A percentile compares a stretch with the other conserved stretches of the same genome.
Conservation (phyloP, 1,284 basidiomycete genomes). For the Papiliotrema laurentii region DNA sequence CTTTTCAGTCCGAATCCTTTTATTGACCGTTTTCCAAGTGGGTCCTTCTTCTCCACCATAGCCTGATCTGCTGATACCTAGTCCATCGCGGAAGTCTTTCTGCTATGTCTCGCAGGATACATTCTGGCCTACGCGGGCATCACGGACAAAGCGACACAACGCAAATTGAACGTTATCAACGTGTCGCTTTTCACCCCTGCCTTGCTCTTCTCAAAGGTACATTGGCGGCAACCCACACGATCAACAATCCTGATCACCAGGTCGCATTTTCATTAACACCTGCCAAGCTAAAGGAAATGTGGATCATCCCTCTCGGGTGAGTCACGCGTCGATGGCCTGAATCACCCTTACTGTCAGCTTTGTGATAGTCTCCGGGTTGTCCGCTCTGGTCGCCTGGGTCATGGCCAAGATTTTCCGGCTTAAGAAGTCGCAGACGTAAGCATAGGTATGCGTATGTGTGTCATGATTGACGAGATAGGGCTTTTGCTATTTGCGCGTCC, state of each 20-base stretch:
- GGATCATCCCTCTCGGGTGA: constrained; percentile 81
- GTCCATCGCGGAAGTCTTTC: constrained; percentile 85
- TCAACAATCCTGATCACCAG: constrained; percentile 12
- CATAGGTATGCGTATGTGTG: not conserved
- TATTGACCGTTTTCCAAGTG: constrained; percentile 57
- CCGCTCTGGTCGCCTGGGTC: constrained; percentile 50
- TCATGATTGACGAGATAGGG: constrained; percentile 50
- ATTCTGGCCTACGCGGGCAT: constrained; percentile 72
- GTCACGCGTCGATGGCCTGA: constrained; percentile 29
- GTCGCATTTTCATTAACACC: constrained; percentile 50
- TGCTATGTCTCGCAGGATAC: constrained; percentile 82
- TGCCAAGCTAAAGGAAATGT: constrained; percentile 79
- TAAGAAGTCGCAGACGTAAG: constrained; percentile 47
- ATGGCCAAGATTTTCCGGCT: constrained; percentile 46
- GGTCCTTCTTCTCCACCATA: constrained; percentile 17
- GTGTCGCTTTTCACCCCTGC: constrained; percentile 87
- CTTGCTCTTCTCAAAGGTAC: constrained; percentile 88
- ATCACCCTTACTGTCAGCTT: constrained; percentile 50
- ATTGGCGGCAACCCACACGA: constrained; percentile 52
- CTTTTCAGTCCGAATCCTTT: constrained; percentile 23
- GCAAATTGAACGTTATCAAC: constrained; percentile 55
- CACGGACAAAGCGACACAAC: constrained; percentile 83
- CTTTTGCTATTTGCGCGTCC: constrained; percentile 73
- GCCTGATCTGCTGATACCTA: constrained; percentile 33
- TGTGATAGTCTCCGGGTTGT: constrained; percentile 62